A percentile compares a stretch with the other conserved stretches of the same genome.
phyloP scores from a whole-genome alignment of 1,284 basidiomycete species.

The Omphalotus olearius region DNA sequence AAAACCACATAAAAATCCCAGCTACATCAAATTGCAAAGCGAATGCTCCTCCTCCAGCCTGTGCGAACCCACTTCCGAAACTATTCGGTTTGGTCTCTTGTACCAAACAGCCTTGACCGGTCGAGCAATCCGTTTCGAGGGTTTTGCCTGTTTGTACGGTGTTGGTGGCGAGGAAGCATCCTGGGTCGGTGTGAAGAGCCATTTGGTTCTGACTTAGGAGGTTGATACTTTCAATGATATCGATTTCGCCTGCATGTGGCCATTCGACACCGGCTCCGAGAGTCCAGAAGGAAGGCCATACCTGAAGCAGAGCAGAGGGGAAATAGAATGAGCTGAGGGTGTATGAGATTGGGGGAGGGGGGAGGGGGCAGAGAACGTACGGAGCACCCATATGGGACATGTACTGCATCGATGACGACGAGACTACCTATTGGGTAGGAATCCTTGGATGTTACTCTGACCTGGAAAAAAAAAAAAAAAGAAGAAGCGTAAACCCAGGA shows the following conservation, averaged over 20 bases:
- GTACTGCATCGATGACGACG: conserved; percentile 55
- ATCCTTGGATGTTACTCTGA: conserved; percentile 46
- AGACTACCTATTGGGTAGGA: conserved; percentile 50
- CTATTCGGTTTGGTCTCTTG: conserved; percentile 45
- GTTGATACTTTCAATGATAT: conserved; percentile 49
- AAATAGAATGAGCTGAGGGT: not conserved
- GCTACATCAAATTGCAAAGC: conserved; percentile 55
- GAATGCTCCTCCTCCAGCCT: conserved; percentile 61
- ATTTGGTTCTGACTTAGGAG: conserved; percentile 37
- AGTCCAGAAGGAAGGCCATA: conserved; percentile 38
- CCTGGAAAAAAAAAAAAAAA: conserved; percentile 24
- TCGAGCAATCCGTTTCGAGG: conserved; percentile 35
- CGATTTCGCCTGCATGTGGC: conserved; percentile 55
- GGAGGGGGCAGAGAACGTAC: conserved; percentile 22
- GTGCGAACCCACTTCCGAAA: conserved; percentile 49
- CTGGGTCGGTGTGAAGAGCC: conserved; percentile 41
- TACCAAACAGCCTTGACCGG: conserved; percentile 50
- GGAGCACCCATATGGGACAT: conserved; percentile 56
- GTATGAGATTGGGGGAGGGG: not conserved
- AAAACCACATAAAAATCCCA: conserved; percentile 65
- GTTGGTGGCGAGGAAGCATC: conserved; percentile 25
- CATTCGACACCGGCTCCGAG: conserved; percentile 30
- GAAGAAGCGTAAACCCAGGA: not conserved
- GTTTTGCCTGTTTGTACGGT: conserved; percentile 33
- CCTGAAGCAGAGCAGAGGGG: conserved; percentile 19